These are phyloP conservation scores for Skeletonema menzelii DNA, from an alignment of 108 stramenopile genomes.

Conservation along the genomic window DNA sequence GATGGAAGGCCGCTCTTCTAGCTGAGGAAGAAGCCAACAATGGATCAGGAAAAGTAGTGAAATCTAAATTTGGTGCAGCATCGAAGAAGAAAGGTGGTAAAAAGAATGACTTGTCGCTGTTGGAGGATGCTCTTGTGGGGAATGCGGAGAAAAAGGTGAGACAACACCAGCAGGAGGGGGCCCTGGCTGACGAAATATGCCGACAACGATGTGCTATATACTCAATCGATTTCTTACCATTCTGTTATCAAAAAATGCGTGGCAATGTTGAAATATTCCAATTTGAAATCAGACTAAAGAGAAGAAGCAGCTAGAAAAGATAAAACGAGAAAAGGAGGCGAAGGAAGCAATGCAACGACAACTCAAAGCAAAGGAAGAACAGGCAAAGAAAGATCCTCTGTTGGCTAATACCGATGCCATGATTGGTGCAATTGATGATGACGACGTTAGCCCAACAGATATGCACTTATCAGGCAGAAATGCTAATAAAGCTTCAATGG, in stretches of 20 bases:
- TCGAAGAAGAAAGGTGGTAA: slow-evolving; percentile 48
- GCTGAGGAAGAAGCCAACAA: slow-evolving; percentile 63
- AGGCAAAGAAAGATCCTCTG: slow-evolving; percentile 64
- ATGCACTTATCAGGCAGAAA: slow-evolving; percentile 25
- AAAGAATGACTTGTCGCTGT: slow-evolving; percentile 62
- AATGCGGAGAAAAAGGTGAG: slow-evolving; percentile 80
- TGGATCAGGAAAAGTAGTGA: slow-evolving; percentile 49
- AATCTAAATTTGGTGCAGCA: slow-evolving; percentile 37
- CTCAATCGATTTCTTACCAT: no score
- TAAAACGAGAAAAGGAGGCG: slow-evolving; percentile 58
- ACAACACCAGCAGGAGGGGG: neutral
- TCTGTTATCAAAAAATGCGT: no score
- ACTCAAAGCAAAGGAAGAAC: slow-evolving; percentile 37
- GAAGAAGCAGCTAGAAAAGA: slow-evolving; percentile 53
- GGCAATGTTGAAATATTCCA: no score
- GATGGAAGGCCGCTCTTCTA: slow-evolving; percentile 51
- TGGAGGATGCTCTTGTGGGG: slow-evolving; percentile 75
- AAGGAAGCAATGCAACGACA: slow-evolving; percentile 39
- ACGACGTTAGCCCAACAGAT: slow-evolving; percentile 40
- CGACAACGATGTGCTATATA: no score
- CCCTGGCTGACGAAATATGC: neutral
- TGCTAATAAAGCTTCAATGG: slow-evolving; percentile 62
- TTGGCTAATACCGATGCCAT: slow-evolving; percentile 62
- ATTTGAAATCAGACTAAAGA: slow-evolving; percentile 49
- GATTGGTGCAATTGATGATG: slow-evolving; percentile 51